phyloP scores from a whole-genome alignment of 73 alveolate species.

The Paramecium biaurelia region DNA sequence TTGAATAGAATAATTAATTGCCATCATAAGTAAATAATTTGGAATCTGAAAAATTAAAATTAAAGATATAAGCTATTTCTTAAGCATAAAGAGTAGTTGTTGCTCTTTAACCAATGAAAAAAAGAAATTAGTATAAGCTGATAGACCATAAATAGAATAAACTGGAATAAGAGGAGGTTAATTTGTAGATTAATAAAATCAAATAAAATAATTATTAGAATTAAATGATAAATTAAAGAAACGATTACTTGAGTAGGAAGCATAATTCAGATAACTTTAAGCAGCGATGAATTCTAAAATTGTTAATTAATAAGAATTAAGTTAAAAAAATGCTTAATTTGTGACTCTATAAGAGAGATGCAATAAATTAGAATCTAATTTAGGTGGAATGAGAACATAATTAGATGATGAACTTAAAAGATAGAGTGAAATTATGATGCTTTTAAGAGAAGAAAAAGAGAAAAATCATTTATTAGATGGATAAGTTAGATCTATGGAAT shows the following conservation, averaged over 20 bases:
- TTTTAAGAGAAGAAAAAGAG: neutral
- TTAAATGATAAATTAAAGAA: slow-evolving; percentile 30
- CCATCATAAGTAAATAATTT: slow-evolving; percentile 9
- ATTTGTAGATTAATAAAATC: neutral
- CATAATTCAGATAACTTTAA: neutral
- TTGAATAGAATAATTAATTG: neutral
- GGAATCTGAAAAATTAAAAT: neutral
- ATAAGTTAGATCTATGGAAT: slow-evolving; percentile 12
- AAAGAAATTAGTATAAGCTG: slow-evolving; percentile 29
- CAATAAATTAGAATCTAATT: neutral
- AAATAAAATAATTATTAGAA: slow-evolving; percentile 13
- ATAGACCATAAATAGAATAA: neutral
- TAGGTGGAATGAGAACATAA: neutral
- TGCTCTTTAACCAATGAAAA: neutral
- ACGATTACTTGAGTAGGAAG: neutral
- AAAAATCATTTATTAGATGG: neutral
- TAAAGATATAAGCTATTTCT: neutral
- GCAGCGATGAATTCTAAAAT: slow-evolving; percentile 35
- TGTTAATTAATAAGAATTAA: neutral
- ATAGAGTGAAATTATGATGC: neutral
- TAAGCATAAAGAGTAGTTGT: slow-evolving; percentile 7
- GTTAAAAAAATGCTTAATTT: slow-evolving; percentile 16
- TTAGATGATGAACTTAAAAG: slow-evolving; percentile 25
- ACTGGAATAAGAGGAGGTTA: neutral
- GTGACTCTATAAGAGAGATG: neutral